phyloP scores from a whole-genome alignment of 2,329 filamentous ascomycete genomes.

The Dothiorella sarmentorum region DNA sequence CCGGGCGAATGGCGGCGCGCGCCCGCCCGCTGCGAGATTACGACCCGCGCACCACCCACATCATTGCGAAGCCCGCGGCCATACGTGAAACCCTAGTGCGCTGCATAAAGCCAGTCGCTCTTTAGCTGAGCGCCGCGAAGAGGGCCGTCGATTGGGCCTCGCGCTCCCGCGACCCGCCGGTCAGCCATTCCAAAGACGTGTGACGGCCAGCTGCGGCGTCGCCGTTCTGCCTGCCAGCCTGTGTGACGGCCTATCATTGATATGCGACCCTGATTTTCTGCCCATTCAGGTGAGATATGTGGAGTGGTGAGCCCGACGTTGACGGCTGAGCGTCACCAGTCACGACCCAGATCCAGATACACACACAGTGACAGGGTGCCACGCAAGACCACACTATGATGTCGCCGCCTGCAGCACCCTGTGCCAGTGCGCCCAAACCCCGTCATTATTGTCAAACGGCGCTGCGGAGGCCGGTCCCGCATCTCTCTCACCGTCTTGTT shows the following conservation, averaged over 20 bases:
- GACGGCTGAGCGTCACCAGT: conserved; percentile 11
- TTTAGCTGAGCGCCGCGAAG: not conserved
- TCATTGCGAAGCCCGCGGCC: conserved; percentile 15
- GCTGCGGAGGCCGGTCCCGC: conserved; percentile 5
- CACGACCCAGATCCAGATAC: conserved; percentile 14
- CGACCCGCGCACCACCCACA: conserved; percentile 18
- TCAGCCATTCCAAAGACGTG: conserved; percentile 1
- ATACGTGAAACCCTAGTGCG: conserved; percentile 21
- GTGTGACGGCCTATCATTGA: not conserved
- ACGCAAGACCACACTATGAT: conserved; percentile 17
- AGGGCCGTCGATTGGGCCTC: conserved; percentile 15
- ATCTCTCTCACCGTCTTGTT: conserved; percentile 9
- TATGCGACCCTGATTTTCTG: conserved; percentile 16
- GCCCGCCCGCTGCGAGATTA: conserved; percentile 18
- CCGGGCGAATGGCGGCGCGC: conserved; percentile 15
- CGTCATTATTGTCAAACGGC: conserved; percentile 16
- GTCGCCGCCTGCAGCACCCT: conserved; percentile 12
- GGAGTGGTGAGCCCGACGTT: not conserved
- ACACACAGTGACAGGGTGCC: conserved; percentile 14
- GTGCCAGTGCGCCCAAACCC: not conserved
- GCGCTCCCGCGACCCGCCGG: conserved; percentile 5
- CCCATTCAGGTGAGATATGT: conserved; percentile 7
- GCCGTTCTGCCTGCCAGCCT: conserved; percentile 1
- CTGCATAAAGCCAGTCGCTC: conserved; percentile 20
- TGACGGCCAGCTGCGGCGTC: conserved; percentile 5